phyloP scores from a whole-genome alignment of 1,284 basidiomycete genomes.

The Wolfiporia cocos region DNA sequence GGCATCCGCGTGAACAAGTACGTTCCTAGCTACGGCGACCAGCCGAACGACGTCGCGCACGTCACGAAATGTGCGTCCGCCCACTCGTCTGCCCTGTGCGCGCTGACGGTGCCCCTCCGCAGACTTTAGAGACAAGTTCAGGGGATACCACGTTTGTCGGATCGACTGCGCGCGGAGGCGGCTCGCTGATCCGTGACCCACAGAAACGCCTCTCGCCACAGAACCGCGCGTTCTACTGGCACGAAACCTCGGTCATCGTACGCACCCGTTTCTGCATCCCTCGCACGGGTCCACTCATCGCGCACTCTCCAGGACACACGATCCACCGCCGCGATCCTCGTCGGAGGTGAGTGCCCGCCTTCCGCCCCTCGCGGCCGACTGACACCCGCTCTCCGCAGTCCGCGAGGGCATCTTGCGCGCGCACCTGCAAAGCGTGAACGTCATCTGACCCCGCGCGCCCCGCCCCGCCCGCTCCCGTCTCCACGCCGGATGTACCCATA shows the following conservation, averaged over 20 bases:
- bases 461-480: not conserved
- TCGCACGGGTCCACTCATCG: not conserved
- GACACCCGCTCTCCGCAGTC: conserved; percentile 11
- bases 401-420: conserved; percentile 28
- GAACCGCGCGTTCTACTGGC: conserved; percentile 25
- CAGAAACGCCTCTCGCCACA: conserved; percentile 27
- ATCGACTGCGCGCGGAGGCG: not conserved
- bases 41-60: conserved; percentile 45
- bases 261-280: not conserved
- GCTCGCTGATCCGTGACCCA: not conserved
- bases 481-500: too few species aligned
- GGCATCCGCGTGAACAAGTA: conserved; percentile 54
- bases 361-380: not conserved
- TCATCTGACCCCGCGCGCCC: conserved; percentile 16
- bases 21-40: conserved; percentile 57
- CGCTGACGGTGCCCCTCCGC: not conserved
- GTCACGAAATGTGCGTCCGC: conserved; percentile 27
- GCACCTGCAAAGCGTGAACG: conserved; percentile 28
- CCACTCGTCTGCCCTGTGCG: not conserved
- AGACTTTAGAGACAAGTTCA: conserved; percentile 29
- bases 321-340: conserved; percentile 26
- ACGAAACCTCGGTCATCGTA: conserved; percentile 29
- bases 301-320: conserved; percentile 22
- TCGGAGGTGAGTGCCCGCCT: conserved; percentile 20
- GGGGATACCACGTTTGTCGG: conserved; percentile 27